Conservation (phyloP, 1,284 basidiomycete genomes). For the Sphaerobolus stellatus region DNA sequence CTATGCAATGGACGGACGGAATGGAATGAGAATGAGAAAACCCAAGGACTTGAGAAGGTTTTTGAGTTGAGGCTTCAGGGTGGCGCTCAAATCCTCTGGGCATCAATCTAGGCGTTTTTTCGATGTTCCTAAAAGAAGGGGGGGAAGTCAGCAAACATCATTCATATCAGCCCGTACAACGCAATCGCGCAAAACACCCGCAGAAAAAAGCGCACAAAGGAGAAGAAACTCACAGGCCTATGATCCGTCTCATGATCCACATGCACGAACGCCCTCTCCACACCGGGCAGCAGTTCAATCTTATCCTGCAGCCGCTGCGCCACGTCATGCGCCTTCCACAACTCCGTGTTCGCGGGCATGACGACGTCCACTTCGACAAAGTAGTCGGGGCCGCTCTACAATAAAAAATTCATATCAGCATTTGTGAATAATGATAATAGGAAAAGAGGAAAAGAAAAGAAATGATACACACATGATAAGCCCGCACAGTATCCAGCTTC, state of each 20-base stretch:
- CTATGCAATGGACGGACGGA: no score
- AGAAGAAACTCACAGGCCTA: constrained; percentile 46
- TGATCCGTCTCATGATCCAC: constrained; percentile 92
- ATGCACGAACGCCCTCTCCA: constrained; percentile 91
- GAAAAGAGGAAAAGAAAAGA: constrained; percentile 14
- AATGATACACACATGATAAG: constrained; percentile 83
- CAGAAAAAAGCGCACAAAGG: background rate
- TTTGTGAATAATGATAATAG: constrained; percentile 11
- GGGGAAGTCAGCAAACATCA: no score
- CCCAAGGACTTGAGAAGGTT: no score
- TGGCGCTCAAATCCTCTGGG: no score
- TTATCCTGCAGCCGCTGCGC: constrained; percentile 92
- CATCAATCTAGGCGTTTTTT: no score
- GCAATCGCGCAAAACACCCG: no score
- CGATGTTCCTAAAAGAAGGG: no score
- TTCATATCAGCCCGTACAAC: no score
- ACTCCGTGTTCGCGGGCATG: constrained; percentile 84
- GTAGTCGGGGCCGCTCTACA: constrained; percentile 56
- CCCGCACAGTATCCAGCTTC: constrained; percentile 84
- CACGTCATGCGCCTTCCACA: constrained; percentile 92
- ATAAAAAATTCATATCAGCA: constrained; percentile 4
- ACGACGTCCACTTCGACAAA: constrained; percentile 60
- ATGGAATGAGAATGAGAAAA: no score
- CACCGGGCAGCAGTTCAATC: constrained; percentile 87
- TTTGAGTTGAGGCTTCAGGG: no score